Conservation (phyloP, 441 rosid species). For the Cnidoscolus chayamansa region DNA sequence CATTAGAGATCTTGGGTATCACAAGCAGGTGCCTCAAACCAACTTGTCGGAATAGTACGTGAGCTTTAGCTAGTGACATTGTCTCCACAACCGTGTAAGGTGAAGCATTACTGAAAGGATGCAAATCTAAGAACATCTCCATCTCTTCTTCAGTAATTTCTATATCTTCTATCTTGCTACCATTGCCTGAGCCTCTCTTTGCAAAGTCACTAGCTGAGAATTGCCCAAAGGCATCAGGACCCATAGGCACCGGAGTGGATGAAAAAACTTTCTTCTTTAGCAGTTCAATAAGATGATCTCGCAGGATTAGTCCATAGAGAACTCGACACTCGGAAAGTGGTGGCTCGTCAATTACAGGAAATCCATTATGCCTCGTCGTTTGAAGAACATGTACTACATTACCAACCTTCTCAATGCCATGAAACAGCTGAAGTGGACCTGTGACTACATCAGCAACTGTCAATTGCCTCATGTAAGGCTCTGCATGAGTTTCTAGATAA, state of each 20-base stretch:
- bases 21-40: constrained; percentile 83
- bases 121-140: constrained; percentile 80
- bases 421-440: constrained; percentile 68
- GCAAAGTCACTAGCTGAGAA: constrained; percentile 66
- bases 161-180: constrained; percentile 56
- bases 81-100: constrained; percentile 90
- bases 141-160: constrained; percentile 61
- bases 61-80: constrained; percentile 85
- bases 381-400: constrained; percentile 63
- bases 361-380: constrained; percentile 69
- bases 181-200: constrained; percentile 66
- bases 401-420: constrained; percentile 66
- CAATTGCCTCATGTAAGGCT: constrained; percentile 86
- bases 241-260: constrained; percentile 37
- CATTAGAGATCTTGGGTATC: constrained; percentile 61
- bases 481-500: constrained; percentile 60
- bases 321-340: constrained; percentile 41
- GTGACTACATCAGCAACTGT: constrained; percentile 69
- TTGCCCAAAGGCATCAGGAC: constrained; percentile 31
- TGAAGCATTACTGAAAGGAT: constrained; percentile 77
- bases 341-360: constrained; percentile 68
- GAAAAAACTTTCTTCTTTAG: constrained; percentile 61
- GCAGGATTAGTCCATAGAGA: constrained; percentile 69
- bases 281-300: constrained; percentile 65
- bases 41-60: constrained; percentile 65